Evolutionary conservation across 1,284 basidiomycete genomes (phyloP), one percentile per base, ranked within the genome.

Genomic region (Jaminaea rosea): DNA sequence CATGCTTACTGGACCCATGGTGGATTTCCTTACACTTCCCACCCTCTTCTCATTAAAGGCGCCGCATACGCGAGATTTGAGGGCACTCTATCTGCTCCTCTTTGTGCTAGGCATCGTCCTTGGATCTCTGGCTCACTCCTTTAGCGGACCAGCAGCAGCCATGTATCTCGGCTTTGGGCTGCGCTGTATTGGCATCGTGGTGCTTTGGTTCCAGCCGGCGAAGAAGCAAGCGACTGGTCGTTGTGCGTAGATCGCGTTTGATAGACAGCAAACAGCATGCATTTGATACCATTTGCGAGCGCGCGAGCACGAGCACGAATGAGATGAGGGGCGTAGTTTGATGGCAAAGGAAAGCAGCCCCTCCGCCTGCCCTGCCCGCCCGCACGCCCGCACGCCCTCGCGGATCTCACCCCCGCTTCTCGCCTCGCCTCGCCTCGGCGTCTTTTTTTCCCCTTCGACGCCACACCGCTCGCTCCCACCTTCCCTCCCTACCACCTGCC

Each of bases 1-100:
- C 23, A 44, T 44, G 42, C 42, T 44, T n/a, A 44, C 42, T 15
- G n/a, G n/a, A 21, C 42, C 42, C 15, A 44, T 44, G 42, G 42
- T 44, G 13, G 42, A 44, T 21, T 21, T 44, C 24, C 13, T 44
- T 21, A 21, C 24, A n/a, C 42, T 17, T 28, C 42, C 42, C 15
- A 15, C n/a, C 24, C 42, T 44, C 27, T 44, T 44, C 24, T 15
- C 24, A 21, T 21, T n/a, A n/a, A 44, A 21, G 13, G 24, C n/a
- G 42, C 13, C 24, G 42, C 42, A 44, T 21, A 17, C 42, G 42
- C 42, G 42, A 15, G 24, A 44, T 21, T 15, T 44, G 15, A 15
- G 42, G 15, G 13, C 19, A 15, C 13, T 28, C 23, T 44, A 44
- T 21, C 13, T 44, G 15, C n/a, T 15, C 42, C 23, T 28, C 27